phyloP scores from a whole-genome alignment of 495 filamentous ascomycete genomes.

The Penicillium diatomitis region DNA sequence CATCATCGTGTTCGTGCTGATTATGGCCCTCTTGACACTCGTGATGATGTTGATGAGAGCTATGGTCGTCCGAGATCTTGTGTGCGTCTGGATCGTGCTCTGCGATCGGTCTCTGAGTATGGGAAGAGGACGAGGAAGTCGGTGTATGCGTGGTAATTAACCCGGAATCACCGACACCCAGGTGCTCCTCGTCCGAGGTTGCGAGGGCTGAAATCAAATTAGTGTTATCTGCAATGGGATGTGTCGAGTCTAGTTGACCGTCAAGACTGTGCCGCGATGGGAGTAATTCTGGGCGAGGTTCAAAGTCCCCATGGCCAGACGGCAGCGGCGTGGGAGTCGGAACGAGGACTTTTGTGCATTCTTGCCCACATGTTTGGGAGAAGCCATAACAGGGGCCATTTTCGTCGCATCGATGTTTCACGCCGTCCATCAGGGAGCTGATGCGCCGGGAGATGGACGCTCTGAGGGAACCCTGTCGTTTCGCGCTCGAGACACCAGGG shows the following conservation, averaged over 20 bases:
- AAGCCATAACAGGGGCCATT: slow-evolving; percentile 74
- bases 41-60: slow-evolving; percentile 4
- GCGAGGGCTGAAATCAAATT: no score
- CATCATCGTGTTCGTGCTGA: slow-evolving; percentile 3
- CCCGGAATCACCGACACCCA: no score
- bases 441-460: slow-evolving; percentile 39
- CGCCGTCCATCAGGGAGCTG: slow-evolving; percentile 56
- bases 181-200: no score
- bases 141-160: not conserved
- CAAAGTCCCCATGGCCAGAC: slow-evolving; percentile 4
- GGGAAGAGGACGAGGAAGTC: slow-evolving; percentile 10
- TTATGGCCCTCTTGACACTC: not conserved
- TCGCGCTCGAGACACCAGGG: not conserved
- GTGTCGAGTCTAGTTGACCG: slow-evolving; percentile 5
- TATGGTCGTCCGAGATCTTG: slow-evolving; percentile 1
- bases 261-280: slow-evolving; percentile 11
- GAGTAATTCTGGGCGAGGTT: not conserved
- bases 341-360: slow-evolving; percentile 48
- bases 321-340: slow-evolving; percentile 4
- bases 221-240: not conserved
- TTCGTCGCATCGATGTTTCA: slow-evolving; percentile 61
- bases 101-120: not conserved
- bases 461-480: slow-evolving; percentile 31
- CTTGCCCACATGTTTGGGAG: slow-evolving; percentile 73
- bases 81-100: not conserved